phyloP scores from a whole-genome alignment of 148 eudicot genomes.

The Hydrangea macrophylla region DNA sequence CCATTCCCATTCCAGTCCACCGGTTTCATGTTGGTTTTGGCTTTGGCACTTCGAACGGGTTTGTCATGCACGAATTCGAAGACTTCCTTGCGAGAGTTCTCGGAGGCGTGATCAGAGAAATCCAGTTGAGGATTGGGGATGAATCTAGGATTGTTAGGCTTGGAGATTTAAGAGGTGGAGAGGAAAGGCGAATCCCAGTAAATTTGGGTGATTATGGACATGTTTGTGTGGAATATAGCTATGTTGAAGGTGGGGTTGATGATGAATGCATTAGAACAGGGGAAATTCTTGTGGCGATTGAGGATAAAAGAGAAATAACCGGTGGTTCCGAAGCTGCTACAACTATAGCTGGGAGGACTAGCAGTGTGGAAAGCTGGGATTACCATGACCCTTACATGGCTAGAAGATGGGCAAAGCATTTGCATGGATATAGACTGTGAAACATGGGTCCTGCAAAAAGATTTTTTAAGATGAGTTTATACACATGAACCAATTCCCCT shows the following conservation, averaged over 20 bases:
- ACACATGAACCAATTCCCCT: neutral
- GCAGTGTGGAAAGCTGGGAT: conserved; percentile 70
- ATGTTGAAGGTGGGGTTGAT: conserved; percentile 39
- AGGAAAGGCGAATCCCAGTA: conserved; percentile 68
- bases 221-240: conserved; percentile 59
- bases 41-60: conserved; percentile 44
- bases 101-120: conserved; percentile 57
- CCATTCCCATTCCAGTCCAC: conserved; percentile 44
- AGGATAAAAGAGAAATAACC: conserved; percentile 31
- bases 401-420: conserved; percentile 87
- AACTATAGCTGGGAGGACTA: conserved; percentile 44
- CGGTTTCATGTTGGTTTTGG: conserved; percentile 65
- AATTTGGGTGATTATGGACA: conserved; percentile 36
- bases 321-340: conserved; percentile 22
- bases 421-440: conserved; percentile 55
- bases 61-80: conserved; percentile 71
- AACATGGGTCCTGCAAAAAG: neutral
- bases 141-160: conserved; percentile 58
- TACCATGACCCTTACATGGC: conserved; percentile 83
- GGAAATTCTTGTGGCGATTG: conserved; percentile 43
- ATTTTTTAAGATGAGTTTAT: neutral
- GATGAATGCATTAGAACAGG: conserved; percentile 57
- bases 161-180: conserved; percentile 69
- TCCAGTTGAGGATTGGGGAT: conserved; percentile 60
- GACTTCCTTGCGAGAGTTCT: conserved; percentile 50